A percentile compares a stretch with the other conserved stretches of the same genome.
These are phyloP conservation scores for Camillea tinctor DNA, from an alignment of 2,329 filamentous ascomycete genomes.

Conservation along the genomic window DNA sequence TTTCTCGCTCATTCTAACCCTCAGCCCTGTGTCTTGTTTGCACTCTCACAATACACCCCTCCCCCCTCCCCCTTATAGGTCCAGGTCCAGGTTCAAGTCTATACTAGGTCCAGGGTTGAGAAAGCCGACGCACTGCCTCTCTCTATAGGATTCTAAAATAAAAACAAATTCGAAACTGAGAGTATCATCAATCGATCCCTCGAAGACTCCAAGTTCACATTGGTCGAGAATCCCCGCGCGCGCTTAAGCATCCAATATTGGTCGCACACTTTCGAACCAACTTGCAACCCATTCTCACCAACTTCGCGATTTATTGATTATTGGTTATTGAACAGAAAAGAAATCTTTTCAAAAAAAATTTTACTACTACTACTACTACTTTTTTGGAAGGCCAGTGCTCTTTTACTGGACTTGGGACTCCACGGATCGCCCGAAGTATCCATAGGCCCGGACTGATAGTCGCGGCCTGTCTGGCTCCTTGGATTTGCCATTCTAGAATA, in stretches of 20 bases:
- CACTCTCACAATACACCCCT: too few species aligned
- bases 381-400: not conserved
- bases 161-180: constrained; percentile 1
- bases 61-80: too few species aligned
- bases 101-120: not conserved
- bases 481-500: constrained; percentile 17
- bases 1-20: too few species aligned
- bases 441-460: constrained; percentile 2
- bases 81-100: too few species aligned
- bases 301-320: not conserved
- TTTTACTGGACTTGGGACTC: not conserved
- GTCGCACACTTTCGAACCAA: not conserved
- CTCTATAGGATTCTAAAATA: not conserved
- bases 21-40: too few species aligned
- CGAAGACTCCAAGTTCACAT: not conserved
- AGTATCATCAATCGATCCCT: not conserved
- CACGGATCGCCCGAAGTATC: not conserved
- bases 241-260: not conserved
- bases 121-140: not conserved
- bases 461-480: constrained; percentile 4
- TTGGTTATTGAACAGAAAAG: too few species aligned
- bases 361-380: too few species aligned
- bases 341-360: too few species aligned
- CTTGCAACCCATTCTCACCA: not conserved
- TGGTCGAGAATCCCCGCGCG: not conserved